Evolutionary conservation across 495 filamentous ascomycete species (phyloP), one percentile per base, ranked within the genome.

Genomic region (Pyrenopolyporus hunteri): DNA sequence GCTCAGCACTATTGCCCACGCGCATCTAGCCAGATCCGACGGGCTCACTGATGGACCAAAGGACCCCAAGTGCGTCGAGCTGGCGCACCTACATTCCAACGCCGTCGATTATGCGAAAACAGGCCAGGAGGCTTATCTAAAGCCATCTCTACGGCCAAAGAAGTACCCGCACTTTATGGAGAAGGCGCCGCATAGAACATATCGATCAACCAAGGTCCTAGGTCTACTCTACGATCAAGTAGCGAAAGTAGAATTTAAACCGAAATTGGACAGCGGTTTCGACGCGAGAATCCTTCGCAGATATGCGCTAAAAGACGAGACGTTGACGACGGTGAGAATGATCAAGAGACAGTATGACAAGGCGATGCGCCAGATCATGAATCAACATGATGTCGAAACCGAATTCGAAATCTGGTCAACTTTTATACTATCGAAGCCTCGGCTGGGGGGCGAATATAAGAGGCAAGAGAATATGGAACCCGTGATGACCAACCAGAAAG

Each of bases 51-150:
- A 80, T 1, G 89, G 92, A 6, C 86, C 91, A 0, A 87, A 87
- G 62, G 80, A 87, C 51, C 60, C 76, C 0, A 87, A 85, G 56
- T 97, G 92, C 50, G 57, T 94, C 1, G 74, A 84, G 35, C 83
- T 98, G 6, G 93, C 95, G 3, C 70, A 78, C 1, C 79, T 97
- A 1, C 95, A 98, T 70, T 98, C 94, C 0, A 84, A 85, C 56
- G 93, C 94, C 0, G 94, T 98, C 2, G 94, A 98, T 65, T 98
- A 91, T 71, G 85, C 89, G 43, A 98, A 98, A 72, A 89, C 89
- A n/a, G 94, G 94, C 0, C 77, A 82, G 13, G 81, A 88, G 9
- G 93, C 92, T 1, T 62, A 78, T 2, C 88, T 96, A 82, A 75
- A 77, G 1, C 80, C 79, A 28, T 74, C 78, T 1, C 76, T 95